Percentiles rank a stretch among this genome's conserved stretches.
Evolutionary conservation across 768 basidiomycete species (phyloP).

Genomic region (Mycena filopes): DNA sequence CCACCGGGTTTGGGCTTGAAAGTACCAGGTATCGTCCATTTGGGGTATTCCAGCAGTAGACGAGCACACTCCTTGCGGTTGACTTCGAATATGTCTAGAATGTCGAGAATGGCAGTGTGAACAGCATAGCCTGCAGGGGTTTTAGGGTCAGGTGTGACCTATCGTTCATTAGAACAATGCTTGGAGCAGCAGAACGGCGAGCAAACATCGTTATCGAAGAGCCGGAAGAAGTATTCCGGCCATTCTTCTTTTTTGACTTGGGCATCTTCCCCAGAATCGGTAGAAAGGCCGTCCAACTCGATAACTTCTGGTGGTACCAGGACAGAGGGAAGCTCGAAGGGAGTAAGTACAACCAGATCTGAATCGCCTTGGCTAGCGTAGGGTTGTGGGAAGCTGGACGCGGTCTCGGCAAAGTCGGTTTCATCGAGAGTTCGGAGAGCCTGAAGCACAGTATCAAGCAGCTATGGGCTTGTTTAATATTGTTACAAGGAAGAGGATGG

Average conservation of each 20-base stretch:
- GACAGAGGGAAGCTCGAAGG: constrained; percentile 79
- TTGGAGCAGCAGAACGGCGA: background rate
- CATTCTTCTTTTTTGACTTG: constrained; percentile 85
- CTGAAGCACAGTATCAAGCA: constrained; percentile 77
- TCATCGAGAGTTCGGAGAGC: constrained; percentile 71
- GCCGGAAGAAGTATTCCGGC: constrained; percentile 74
- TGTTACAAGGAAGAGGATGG: background rate
- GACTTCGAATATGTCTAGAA: constrained; percentile 90
- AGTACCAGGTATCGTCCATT: constrained; percentile 84
- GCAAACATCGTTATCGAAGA: constrained; percentile 72
- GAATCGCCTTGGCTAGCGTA: constrained; percentile 62
- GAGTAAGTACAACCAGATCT: constrained; percentile 49
- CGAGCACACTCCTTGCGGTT: constrained; percentile 96
- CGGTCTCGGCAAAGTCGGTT: constrained; percentile 66
- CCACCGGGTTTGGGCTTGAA: constrained; percentile 85
- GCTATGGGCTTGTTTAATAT: constrained; percentile 52
- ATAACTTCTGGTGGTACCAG: constrained; percentile 91
- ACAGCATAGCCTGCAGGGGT: constrained; percentile 84
- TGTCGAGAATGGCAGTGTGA: constrained; percentile 78
- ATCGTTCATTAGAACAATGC: too few relatives aligned
- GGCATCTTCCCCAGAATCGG: constrained; percentile 76
- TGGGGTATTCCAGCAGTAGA: constrained; percentile 85
- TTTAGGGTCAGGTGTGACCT: constrained; percentile 83
- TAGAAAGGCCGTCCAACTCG: constrained; percentile 77
- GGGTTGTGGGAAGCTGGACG: constrained; percentile 71